Evolutionary conservation across 768 basidiomycete species (phyloP).

Genomic region (Leccinum fibrillosum): DNA sequence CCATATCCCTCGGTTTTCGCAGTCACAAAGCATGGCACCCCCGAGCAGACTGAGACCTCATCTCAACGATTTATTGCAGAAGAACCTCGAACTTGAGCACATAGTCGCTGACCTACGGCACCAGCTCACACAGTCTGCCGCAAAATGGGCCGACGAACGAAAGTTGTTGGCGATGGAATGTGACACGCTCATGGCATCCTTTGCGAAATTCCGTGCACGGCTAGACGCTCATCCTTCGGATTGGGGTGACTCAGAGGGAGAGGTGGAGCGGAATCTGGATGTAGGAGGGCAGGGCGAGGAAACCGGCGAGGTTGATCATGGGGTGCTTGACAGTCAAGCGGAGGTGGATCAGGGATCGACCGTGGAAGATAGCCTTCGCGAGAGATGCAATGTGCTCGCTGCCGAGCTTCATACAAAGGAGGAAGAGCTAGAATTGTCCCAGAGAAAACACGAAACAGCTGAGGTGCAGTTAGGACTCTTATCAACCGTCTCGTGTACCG

Average conservation of each 20-base stretch:
- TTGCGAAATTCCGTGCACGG: conserved; percentile 28
- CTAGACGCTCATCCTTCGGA: conserved; percentile 21
- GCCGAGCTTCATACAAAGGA: conserved; percentile 20
- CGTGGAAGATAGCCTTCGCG: conserved; percentile 2
- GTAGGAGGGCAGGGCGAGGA: conserved; percentile 14
- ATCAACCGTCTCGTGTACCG: conserved; percentile 3
- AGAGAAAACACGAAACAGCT: conserved; percentile 10
- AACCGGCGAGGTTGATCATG: conserved; percentile 9
- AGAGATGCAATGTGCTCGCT: conserved; percentile 17
- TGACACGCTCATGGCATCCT: conserved; percentile 29
- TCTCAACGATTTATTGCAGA: conserved; percentile 26
- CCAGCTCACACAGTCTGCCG: conserved; percentile 27
- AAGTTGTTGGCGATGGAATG: conserved; percentile 21
- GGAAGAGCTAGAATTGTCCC: conserved; percentile 16
- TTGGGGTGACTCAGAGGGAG: conserved; percentile 22
- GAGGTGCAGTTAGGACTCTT: conserved; percentile 18
- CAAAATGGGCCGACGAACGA: conserved; percentile 30
- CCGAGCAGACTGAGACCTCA: conserved; percentile 25
- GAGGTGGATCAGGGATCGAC: conserved; percentile 10
- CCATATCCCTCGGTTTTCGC: background rate
- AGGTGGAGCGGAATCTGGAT: conserved; percentile 24
- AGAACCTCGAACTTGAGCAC: conserved; percentile 29
- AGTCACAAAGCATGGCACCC: conserved; percentile 20
- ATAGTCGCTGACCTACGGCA: conserved; percentile 26
- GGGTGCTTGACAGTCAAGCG: background rate